Evolutionary conservation across 108 stramenopile species (phyloP).

Genomic region (Schizochytrium sp.): DNA sequence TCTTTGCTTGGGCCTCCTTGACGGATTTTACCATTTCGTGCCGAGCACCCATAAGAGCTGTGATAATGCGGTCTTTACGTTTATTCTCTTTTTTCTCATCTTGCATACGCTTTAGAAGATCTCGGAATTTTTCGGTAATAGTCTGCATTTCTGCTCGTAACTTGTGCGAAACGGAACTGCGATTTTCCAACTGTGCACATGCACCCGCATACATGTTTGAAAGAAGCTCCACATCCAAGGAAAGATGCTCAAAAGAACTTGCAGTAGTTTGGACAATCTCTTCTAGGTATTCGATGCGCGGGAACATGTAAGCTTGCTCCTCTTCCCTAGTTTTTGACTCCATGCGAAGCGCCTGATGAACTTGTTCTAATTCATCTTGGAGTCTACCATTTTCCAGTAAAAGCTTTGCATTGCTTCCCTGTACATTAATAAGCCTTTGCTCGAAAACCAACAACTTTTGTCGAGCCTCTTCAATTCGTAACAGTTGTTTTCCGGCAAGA

Average conservation of each 20-base stretch:
- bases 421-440: neutral
- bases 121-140: conserved; percentile 48
- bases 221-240: conserved; percentile 53
- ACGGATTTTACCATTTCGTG: conserved; percentile 44
- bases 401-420: neutral
- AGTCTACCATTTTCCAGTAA: conserved; percentile 7
- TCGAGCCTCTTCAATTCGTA: conserved; percentile 42
- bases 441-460: neutral
- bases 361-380: neutral
- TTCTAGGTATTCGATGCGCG: conserved; percentile 20
- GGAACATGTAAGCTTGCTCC: neutral
- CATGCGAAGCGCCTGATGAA: neutral
- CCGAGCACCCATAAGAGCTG: conserved; percentile 47
- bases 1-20: conserved; percentile 49
- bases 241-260: neutral
- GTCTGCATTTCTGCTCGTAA: neutral
- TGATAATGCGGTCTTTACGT: conserved; percentile 20
- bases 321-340: neutral
- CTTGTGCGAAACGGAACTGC: neutral
- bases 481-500: neutral
- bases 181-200: conserved; percentile 16
- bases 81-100: conserved; percentile 34
- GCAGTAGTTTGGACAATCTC: conserved; percentile 9
- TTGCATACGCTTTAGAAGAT: conserved; percentile 50
- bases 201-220: conserved; percentile 27